phyloP scores from a whole-genome alignment of 768 basidiomycete genomes.

The Coprinellus aureogranulatus region DNA sequence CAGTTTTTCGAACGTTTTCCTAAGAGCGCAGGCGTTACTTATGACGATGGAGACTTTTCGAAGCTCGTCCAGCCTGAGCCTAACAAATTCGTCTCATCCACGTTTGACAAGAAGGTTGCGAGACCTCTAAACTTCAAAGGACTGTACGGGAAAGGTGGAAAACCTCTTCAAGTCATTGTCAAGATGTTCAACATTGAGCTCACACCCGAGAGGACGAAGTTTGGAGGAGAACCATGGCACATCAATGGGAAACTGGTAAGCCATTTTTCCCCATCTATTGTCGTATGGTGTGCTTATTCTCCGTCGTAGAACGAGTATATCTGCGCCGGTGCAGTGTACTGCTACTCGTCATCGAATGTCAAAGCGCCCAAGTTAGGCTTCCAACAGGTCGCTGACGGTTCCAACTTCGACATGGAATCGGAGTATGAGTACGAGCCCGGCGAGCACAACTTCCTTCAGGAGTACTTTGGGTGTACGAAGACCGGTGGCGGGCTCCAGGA shows the following conservation, averaged over 20 bases:
- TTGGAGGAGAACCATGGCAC: constrained; percentile 27
- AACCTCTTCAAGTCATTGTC: constrained; percentile 20
- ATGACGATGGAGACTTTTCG: no score
- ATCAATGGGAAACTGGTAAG: constrained; percentile 27
- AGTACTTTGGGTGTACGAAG: constrained; percentile 25
- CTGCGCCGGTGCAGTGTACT: constrained; percentile 29
- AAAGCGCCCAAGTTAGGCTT: constrained; percentile 22
- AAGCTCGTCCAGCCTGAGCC: not conserved
- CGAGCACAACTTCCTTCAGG: constrained; percentile 25
- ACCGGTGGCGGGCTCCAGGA: constrained; percentile 24
- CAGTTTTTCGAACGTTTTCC: not conserved
- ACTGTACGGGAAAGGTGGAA: constrained; percentile 7
- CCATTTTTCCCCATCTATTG: not conserved
- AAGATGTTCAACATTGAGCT: constrained; percentile 27
- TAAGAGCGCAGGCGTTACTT: not conserved
- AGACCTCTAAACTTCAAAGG: constrained; percentile 11
- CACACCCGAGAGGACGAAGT: constrained; percentile 29
- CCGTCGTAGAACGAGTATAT: constrained; percentile 31
- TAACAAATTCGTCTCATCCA: not conserved
- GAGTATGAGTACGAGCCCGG: constrained; percentile 21
- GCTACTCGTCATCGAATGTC: constrained; percentile 26
- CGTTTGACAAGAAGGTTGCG: not conserved
- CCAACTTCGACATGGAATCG: not conserved
- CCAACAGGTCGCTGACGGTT: constrained; percentile 15
- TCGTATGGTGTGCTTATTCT: not conserved